Base-by-base conservation (phyloP, 2,329 filamentous ascomycete genomes). In the Botrytis paeoniae region DNA sequence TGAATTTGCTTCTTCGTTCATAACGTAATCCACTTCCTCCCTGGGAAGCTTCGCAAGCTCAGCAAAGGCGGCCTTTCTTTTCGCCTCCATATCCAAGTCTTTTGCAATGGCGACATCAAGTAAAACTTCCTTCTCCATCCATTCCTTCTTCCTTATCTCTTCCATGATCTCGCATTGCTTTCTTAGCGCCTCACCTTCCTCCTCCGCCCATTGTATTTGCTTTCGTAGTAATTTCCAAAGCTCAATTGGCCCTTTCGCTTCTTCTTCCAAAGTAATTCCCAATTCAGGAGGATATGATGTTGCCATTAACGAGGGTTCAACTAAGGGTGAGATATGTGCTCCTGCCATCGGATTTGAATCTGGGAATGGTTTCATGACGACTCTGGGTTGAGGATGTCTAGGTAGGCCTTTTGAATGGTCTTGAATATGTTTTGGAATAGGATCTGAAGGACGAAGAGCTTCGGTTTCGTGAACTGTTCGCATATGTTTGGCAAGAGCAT, bases 381-480 rank as follows among this genome's bases (percentile, higher is more conserved):
- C 89, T 79, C 90, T 91, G 54, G 90, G 83, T 77, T 89, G 89
- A 74, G 35, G 16, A 20, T 84, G 84, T 62, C 83, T 83, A 25
- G 57, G 57, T 71, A 57, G n/a, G 4, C 51, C 51, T 32, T 77
- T 78, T 29, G 75, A 75, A 25, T 74, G 82, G 3, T 85, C 80
- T 78, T 90, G 89, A 84, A 89, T 87, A 73, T 90, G 89, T 81
- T 93, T 92, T 35, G 91, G 90, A 20, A 93, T 89, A 3, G 92
- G 89, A 80, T 95, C 90, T 25, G 89, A 90, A 7, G 93, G 92
- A n/a, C 93, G 91, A 35, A 97, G 86, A 25, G 94, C 93, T 83
- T 99, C 96, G 5, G 95, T 98, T 82, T 99, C 96, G 85, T 99
- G 96, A 54, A 99, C 95, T 25, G 96, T 98, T 78, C 96, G 92